Base-by-base conservation (phyloP, 192 early-diverging fungal species). In the Coemansia sp. region DNA sequence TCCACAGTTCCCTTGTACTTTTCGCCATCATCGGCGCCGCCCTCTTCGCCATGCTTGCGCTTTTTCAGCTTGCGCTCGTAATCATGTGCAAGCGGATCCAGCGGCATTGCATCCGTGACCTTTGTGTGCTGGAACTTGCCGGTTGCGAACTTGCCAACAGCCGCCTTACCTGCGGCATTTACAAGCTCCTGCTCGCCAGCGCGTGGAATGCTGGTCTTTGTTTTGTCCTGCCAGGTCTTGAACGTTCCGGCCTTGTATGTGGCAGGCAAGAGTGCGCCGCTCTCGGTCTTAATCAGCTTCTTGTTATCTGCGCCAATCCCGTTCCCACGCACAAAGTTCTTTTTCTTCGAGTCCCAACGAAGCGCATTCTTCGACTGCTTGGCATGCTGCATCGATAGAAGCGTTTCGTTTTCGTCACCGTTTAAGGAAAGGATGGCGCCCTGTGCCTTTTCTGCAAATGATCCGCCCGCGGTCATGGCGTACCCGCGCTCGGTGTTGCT, bases 221-320 rank as follows among this genome's bases (percentile, higher is more conserved):
- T 95, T 81, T 93, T 92, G 63, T 96, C 91, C 71, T 93, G 89
- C 97, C 97, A 99, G 47, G 92, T 90, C 59, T 87, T 85, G 75
- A 94, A 99, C 49, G 90, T 89, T 61, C 92, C 91, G 11, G 89
- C 86, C 68, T 94, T 95, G 83, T 91, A 98, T 16, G 87, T 87
- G 6, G 95, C 97, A 5, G 92, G 91, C 32, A 99, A 87, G 71
- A 91, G 78, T n/a, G 90, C 89, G 42, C 97, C 97, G 58, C 86
- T 92, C 69, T 99, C 97, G 5, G 92, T 94, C 45, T 86, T 87
- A 61, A 99, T 97, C 63, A 94, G 67, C 85, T 98, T 99, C 73
- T 94, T 94, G 82, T 99, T 99, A 70, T 99, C 96, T 1, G 91
- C 71, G 15, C 97, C 97, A 65, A 96, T 87, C 21, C 93, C 94